Evolutionary conservation across 495 filamentous ascomycete genomes (phyloP), one percentile per base, ranked within the genome.

Genomic region (Podospora fimiseda): DNA sequence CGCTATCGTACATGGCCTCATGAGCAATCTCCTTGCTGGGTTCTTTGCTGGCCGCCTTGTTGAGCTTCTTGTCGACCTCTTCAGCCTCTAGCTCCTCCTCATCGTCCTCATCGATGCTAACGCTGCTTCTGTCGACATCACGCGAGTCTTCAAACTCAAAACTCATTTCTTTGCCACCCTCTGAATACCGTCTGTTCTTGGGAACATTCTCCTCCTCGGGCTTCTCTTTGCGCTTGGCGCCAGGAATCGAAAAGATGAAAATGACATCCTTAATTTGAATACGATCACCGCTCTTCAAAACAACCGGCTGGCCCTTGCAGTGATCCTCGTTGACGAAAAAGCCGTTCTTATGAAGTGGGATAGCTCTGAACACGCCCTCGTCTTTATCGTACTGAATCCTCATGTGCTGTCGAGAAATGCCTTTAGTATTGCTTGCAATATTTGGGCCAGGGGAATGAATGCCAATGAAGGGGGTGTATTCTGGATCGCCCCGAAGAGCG

Each of bases 381-480:
- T 83, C 77, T 53, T 83, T 83, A 60, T 92, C 90, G 66, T 88
- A 97, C 11, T 80, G 69, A 48, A 98, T 90, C 60, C 82, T 85
- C 33, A 90, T 80, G 66, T 98, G 93, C 62, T 86, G 77, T 37
- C 92, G 80, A 5, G 91, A 96, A 33, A 97, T 96, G 20, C 80
- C 83, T 48, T 85, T 86, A 44, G 72, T 83, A 44, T 77, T 80
- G 46, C 76, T 78, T 40, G 78, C 71, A 24, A 83, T 83, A 55
- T 73, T 68, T 20, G 68, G 64, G 5, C 80, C 80, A 1, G 85
- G 81, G 4, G 87, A 88, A 58, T 93, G 89, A 37, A 95, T 91
- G 3, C 85, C 83, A 53, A 95, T 81, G 13, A 90, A 80, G 2
- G 88, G 87, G 53, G 84, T 85, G 18, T 85, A 75, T 51, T 85